These are phyloP conservation scores for Nicotiana attenuata DNA, from an alignment of 257 asterid genomes.

Conservation along the genomic window DNA sequence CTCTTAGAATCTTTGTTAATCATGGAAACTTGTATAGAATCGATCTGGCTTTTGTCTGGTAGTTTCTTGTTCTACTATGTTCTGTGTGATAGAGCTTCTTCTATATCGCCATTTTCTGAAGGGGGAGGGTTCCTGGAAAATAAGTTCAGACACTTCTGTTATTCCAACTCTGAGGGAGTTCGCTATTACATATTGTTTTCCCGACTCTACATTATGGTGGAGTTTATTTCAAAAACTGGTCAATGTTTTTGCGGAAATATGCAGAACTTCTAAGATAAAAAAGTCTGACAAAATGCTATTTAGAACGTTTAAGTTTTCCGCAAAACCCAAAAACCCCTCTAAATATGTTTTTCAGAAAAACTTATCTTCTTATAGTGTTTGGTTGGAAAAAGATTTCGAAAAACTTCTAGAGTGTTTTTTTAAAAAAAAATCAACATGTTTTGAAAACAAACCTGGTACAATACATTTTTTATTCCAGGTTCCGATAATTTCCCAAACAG, in stretches of 20 bases:
- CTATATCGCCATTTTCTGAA: not conserved
- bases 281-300: no score
- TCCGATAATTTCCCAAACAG: not conserved
- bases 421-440: no score
- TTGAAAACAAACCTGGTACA: no score
- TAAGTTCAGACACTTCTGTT: not conserved
- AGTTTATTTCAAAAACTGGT: not conserved
- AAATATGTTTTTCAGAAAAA: no score
- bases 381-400: no score
- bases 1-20: not conserved
- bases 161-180: not conserved
- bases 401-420: no score
- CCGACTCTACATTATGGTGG: not conserved
- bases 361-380: no score
- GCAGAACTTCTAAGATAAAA: no score
- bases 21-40: not conserved
- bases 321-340: no score
- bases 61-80: not conserved
- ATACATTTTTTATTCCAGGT: no score
- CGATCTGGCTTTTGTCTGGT: not conserved
- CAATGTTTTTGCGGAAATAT: no score
- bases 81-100: not conserved
- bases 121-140: not conserved
- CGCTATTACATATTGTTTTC: not conserved
- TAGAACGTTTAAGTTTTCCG: no score